Evolutionary conservation across 805 yeast genomes (phyloP).

Genomic region (Kuraishia hungarica): DNA sequence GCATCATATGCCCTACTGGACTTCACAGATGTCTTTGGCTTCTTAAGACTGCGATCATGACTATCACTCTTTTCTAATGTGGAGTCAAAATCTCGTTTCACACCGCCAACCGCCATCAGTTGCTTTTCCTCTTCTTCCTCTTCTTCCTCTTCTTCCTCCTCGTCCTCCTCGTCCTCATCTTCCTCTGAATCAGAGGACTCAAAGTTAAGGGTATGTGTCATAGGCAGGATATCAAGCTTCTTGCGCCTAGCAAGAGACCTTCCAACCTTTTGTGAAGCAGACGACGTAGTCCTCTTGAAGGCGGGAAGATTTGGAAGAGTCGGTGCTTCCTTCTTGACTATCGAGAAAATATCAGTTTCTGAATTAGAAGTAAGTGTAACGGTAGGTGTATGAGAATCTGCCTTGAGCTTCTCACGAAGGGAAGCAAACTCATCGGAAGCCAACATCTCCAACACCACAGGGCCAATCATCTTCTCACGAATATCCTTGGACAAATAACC

Average conservation of each 20-base stretch:
- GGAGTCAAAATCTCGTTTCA: constrained; percentile 4
- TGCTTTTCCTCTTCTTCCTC: constrained; percentile 12
- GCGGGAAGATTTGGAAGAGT: constrained; percentile 13
- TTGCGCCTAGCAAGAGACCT: constrained; percentile 7
- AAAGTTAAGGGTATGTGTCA: constrained; percentile 46
- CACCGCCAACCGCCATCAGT: constrained; percentile 2
- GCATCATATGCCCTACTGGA: constrained; percentile 6
- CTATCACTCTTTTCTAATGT: constrained; percentile 20
- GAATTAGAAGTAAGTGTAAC: constrained; percentile 6
- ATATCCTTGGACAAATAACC: constrained; percentile 61
- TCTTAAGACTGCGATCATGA: constrained; percentile 8
- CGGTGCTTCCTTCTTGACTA: background rate
- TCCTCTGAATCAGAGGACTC: constrained; percentile 28
- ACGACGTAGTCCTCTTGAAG: constrained; percentile 8
- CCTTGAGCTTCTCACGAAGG: constrained; percentile 24
- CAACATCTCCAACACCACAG: constrained; percentile 53
- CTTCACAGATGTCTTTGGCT: constrained; percentile 1
- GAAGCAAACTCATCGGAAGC: constrained; percentile 53
- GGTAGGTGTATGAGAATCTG: constrained; percentile 9
- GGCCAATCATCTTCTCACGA: constrained; percentile 64
- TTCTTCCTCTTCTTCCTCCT: constrained; percentile 14
- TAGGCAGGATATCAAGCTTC: constrained; percentile 30
- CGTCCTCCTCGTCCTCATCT: constrained; percentile 18
- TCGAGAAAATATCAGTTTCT: constrained; percentile 7
- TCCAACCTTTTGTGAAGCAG: constrained; percentile 3